Conservation (phyloP, 2,329 filamentous ascomycete genomes). For the Coniochaeta hoffmannii region DNA sequence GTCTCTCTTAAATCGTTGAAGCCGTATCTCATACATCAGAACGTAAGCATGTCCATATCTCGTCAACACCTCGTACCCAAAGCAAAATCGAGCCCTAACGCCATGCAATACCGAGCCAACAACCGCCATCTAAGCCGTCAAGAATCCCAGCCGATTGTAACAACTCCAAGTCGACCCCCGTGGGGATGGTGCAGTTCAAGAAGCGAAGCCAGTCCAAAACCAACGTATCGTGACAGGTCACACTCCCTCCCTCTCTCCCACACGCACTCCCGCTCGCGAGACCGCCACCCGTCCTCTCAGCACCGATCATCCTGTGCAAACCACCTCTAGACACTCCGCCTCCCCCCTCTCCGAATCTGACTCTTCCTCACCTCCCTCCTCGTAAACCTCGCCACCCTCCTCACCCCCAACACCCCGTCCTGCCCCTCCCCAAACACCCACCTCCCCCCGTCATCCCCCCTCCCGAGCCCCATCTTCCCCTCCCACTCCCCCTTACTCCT, state of each 20-base stretch:
- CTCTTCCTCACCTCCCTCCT: constrained; percentile 22
- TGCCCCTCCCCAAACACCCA: constrained; percentile 41
- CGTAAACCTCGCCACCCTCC: constrained; percentile 36
- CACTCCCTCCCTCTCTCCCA: no score
- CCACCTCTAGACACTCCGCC: no score
- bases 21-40: not conserved
- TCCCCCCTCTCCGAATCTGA: constrained; percentile 15
- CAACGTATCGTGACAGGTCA: no score
- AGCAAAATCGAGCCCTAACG: not conserved
- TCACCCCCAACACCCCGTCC: constrained; percentile 34
- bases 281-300: not conserved
- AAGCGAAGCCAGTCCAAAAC: no score
- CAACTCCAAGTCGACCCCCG: not conserved
- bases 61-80: not conserved
- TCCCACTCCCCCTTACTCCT: constrained; percentile 64
- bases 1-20: not conserved
- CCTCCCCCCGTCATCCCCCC: constrained; percentile 36
- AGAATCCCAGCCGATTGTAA: no score
- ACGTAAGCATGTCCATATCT: not conserved
- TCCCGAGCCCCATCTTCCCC: constrained; percentile 54
- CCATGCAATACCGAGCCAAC: not conserved
- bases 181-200: not conserved
- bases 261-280: no score
- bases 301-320: not conserved
- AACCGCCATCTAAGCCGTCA: no score